Conservation (phyloP, 441 rosid species). For the Isatis lusitanica region DNA sequence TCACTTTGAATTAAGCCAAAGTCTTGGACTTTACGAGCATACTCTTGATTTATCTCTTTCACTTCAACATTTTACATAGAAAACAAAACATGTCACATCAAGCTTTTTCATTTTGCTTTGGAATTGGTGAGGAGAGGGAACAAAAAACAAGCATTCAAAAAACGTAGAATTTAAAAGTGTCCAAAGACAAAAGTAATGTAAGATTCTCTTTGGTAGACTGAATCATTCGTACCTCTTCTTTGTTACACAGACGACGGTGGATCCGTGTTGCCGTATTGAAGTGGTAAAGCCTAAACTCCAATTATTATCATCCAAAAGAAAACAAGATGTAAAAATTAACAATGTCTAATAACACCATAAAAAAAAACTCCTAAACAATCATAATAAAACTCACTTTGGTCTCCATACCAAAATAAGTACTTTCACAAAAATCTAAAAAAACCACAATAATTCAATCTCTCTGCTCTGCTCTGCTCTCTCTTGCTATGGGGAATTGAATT, state of each 20-base stretch:
- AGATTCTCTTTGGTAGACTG: conserved; percentile 24
- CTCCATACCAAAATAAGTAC: background rate
- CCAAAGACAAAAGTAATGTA: background rate
- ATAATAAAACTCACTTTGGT: background rate
- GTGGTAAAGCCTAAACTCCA: background rate
- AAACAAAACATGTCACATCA: conserved; percentile 38
- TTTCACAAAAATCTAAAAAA: background rate
- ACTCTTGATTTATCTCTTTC: conserved; percentile 10
- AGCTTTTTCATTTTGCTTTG: conserved; percentile 21
- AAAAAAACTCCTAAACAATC: background rate
- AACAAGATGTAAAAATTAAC: background rate
- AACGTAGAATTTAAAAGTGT: background rate
- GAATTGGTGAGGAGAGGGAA: background rate
- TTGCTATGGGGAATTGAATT: conserved; percentile 8
- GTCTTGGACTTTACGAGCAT: conserved; percentile 25
- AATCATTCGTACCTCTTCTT: conserved; percentile 14
- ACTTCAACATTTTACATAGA: conserved; percentile 16
- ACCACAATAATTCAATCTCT: background rate
- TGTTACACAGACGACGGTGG: conserved; percentile 6
- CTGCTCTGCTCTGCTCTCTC: background rate
- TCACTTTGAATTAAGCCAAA: too few species aligned
- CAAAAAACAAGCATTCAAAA: background rate
- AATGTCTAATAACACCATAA: background rate
- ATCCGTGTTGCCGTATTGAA: conserved; percentile 19
- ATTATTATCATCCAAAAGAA: background rate